Conservation (phyloP, 2,329 filamentous ascomycete species). For the Leptographium flavum region DNA sequence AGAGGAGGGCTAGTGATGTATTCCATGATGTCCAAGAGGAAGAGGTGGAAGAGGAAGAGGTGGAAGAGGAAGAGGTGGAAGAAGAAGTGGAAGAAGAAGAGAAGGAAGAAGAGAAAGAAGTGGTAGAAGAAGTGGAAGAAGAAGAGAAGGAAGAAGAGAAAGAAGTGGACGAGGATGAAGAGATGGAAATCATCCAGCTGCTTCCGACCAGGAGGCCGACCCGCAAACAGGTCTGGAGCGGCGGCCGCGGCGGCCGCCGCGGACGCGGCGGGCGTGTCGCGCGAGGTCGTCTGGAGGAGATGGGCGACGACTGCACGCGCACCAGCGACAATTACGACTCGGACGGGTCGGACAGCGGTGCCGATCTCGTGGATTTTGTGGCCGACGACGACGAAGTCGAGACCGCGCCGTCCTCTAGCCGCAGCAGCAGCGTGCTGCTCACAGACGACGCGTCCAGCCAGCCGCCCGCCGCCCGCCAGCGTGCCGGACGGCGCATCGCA, state of each 20-base stretch:
- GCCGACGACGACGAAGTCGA: constrained; percentile 29
- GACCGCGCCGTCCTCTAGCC: background rate
- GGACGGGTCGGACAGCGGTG: constrained; percentile 32
- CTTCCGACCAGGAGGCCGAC: constrained; percentile 4
- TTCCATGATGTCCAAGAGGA: too few species aligned
- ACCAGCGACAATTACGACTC: constrained; percentile 32
- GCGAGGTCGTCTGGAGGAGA: constrained; percentile 23
- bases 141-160: background rate
- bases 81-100: background rate
- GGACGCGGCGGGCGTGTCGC: constrained; percentile 3
- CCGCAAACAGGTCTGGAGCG: constrained; percentile 3
- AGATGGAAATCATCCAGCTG: constrained; percentile 2
- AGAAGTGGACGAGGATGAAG: background rate
- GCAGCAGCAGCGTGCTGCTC: background rate
- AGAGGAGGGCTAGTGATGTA: too few species aligned
- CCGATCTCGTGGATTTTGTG: constrained; percentile 42
- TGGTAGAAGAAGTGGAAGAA: constrained; percentile 12
- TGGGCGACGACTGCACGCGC: constrained; percentile 36
- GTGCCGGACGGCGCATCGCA: too few species aligned
- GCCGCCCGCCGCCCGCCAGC: too few species aligned
- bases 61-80: constrained; percentile 12
- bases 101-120: constrained; percentile 3
- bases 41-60: too few species aligned
- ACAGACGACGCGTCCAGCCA: too few species aligned
- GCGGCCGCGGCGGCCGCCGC: constrained; percentile 8